Base-by-base conservation (phyloP, 2,329 filamentous ascomycete species). In the Penicillium expansum region DNA sequence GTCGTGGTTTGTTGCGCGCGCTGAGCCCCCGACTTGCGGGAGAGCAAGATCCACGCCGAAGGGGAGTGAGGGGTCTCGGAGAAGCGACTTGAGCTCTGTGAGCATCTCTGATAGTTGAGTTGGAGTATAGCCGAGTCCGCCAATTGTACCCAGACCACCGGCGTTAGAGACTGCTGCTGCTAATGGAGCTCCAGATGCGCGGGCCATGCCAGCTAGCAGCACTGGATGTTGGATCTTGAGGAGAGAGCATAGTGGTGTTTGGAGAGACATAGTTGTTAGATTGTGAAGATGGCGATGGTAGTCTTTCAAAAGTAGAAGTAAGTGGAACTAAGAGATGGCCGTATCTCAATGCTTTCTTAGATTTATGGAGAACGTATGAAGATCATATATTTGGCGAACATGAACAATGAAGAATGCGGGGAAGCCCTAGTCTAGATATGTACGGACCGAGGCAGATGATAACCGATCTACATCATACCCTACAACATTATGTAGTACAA, bases 11-110 rank as follows among this genome's bases (percentile, higher is more conserved):
- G 93, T 97, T 74, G 90, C 89, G 62, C 93, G 86, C 7, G 93
- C 93, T 33, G 77, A 81, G 39, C 89, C 91, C 55, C 93, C 93
- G 54, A 97, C 81, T 77, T 97, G 92, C 1, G 93, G 92, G 13
- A 97, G 83, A 0, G 92, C 92, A 1, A 97, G 86, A 74, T 97
- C 93, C 32, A 97, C 86, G 64, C 92, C 93, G 72, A 97, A 97
- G 0, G 92, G 90, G 5, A 96, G 82, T 43, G 82, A 80, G 0
- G 88, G 86, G 50, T 82, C 79, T 5, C 68, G 68, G 1, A 97
- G 84, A 62, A 88, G 81, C 13, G 85, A 80, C 78, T 97, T 97
- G 69, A 97, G 86, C 72, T 96, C 91, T 62, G 86, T 85, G 65
- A 97, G 86, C 77, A 95, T 95, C 62, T 79, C 62, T 84, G 92